phyloP scores from a whole-genome alignment of 2,329 filamentous ascomycete species.

The Gnomoniopsis smithogilvyi region DNA sequence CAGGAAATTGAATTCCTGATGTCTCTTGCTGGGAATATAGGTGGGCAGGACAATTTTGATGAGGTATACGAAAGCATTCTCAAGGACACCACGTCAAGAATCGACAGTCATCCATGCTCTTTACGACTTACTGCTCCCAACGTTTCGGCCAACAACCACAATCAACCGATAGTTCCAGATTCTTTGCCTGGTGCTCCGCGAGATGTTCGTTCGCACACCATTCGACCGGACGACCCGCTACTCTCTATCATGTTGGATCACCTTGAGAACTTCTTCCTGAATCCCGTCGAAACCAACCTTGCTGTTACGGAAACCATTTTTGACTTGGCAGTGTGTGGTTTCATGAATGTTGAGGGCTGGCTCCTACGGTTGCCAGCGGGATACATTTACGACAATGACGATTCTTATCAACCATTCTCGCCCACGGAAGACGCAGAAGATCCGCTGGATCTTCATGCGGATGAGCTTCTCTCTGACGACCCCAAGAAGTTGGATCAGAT shows the following conservation, averaged over 20 bases:
- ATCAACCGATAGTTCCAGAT: conserved; percentile 52
- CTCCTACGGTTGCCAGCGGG: conserved; percentile 69
- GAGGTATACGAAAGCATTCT: conserved; percentile 69
- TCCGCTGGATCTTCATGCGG: conserved; percentile 20
- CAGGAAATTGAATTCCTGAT: conserved; percentile 72
- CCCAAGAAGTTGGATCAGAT: conserved; percentile 44
- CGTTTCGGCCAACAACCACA: conserved; percentile 52
- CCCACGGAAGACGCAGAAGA: conserved; percentile 28
- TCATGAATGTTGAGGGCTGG: conserved; percentile 88
- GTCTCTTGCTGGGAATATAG: conserved; percentile 63
- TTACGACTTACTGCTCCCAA: conserved; percentile 63
- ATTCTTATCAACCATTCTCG: conserved; percentile 20
- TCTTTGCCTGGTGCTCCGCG: conserved; percentile 59
- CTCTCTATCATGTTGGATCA: conserved; percentile 66
- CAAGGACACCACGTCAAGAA: conserved; percentile 64
- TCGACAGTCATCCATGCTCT: conserved; percentile 74
- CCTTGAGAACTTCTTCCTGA: conserved; percentile 79
- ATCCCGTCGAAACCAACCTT: conserved; percentile 87
- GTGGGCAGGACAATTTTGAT: conserved; percentile 67
- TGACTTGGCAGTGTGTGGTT: conserved; percentile 78
- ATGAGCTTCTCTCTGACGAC: conserved; percentile 27
- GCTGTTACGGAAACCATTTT: conserved; percentile 81
- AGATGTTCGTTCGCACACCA: conserved; percentile 58
- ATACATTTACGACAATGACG: conserved; percentile 54
- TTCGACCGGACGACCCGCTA: conserved; percentile 60